Evolutionary conservation across 345 rosid species (phyloP).

Genomic region (Carallia brachiata): DNA sequence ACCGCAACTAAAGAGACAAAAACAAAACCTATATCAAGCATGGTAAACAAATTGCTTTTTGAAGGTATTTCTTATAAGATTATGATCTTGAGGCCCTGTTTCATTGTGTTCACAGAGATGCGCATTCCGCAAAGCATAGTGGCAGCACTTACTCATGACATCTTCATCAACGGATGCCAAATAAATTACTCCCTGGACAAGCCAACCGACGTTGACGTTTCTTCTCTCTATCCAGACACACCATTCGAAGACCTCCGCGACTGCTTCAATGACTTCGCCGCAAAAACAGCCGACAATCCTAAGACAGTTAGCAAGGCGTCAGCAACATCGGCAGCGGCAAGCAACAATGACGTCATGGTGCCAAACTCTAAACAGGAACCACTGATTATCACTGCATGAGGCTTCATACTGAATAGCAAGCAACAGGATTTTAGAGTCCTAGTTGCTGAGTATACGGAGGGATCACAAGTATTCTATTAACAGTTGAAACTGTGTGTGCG

Average conservation of each 20-base stretch:
- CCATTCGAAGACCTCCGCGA: conserved; percentile 17
- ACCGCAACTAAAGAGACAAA: too few relatives aligned
- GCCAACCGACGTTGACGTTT: conserved; percentile 21
- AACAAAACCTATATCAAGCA: too few relatives aligned
- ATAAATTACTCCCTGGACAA: conserved; percentile 26
- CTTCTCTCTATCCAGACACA: conserved; percentile 26
- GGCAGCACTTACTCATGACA: conserved; percentile 34
- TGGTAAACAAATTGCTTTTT: too few relatives aligned
- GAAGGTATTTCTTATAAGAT: too few relatives aligned
- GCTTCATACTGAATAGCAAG: not conserved
- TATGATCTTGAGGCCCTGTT: not conserved
- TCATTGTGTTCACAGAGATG: conserved; percentile 24
- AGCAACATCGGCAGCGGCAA: not conserved
- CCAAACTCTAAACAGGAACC: conserved; percentile 4
- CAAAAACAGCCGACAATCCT: not conserved
- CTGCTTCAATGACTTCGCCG: conserved; percentile 30
- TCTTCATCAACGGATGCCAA: conserved; percentile 38
- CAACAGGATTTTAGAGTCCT: too few relatives aligned
- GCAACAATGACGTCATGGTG: not conserved
- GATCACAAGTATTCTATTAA: too few relatives aligned
- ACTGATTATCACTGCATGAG: conserved; percentile 6
- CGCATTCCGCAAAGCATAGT: conserved; percentile 35
- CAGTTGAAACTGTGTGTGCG: too few relatives aligned
- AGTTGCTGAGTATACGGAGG: too few relatives aligned
- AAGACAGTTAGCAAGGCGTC: not conserved